Evolutionary conservation across 306 rosid species (phyloP), one percentile per base, ranked within the genome.

Genomic region (Lithocarpus polystachyus): DNA sequence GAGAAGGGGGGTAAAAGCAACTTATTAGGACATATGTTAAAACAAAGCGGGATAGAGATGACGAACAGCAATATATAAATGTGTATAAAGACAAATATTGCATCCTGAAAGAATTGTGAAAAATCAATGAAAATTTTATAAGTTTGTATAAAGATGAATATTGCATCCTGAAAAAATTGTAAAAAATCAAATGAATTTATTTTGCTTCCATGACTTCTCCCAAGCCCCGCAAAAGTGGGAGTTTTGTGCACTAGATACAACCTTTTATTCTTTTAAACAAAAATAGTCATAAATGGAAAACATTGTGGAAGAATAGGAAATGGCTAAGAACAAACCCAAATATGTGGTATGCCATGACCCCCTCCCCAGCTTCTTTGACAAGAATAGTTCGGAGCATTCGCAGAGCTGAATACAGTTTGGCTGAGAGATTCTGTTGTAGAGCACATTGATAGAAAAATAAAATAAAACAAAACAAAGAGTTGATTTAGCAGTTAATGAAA

Each of bases 331-430:
- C 90, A 74, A 45, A 93, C 99, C 81, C 86, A 78, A 91, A 95
- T 84, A 95, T 91, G 89, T 95, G 99, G 90, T 93, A 59, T 70
- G 97, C 94, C 90, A 86, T 75, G 71, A 88, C 89, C 54, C 93
- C 88, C 31, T 93, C 98, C 43, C 82, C 92, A 72, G 96, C 89
- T 87, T 93, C 96, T 80, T 65, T 86, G 68, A 90, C 80, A 67
- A 95, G 81, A 81, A 75, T 70, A 59, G 90, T 77, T 84, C 99
- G 90, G 77, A 93, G 92, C 84, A 79, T 73, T 76, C 92, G 87
- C 82, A 95, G 79, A 74, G 98, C 88, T 77, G 81, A 24, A 88
- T 82, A 95, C 67, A 93, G 80, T 87, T 83, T 90, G 15, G 97
- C 88, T 40, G 97, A 90, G 57, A 95, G 90, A 80, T 83, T 75